Evolutionary conservation across 176 grass and related monocot species (phyloP), one percentile per base, ranked within the genome.

Genomic region (Zoysia japonica): DNA sequence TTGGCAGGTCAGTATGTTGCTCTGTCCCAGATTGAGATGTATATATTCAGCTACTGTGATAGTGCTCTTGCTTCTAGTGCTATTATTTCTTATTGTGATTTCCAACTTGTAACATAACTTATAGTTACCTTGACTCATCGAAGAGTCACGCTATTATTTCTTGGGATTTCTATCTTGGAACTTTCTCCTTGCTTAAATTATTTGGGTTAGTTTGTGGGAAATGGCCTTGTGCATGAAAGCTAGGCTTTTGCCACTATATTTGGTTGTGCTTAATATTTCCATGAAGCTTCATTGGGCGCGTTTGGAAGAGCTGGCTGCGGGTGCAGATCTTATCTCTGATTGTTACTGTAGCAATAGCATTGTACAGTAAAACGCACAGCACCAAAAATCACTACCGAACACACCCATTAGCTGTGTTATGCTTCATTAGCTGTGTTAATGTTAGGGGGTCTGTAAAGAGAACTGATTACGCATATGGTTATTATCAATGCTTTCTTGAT

Each of bases 1-100:
- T 99, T 82, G 96, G 96, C 79, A 99, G 96, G 96, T 99, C 38
- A 50, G 82, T 90, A 67, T 7, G 19, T 76, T 68, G 55, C 46
- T 74, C 45, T 82, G 41, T 65, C 72, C 71, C 28, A 70, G 53
- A 50, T 68, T 43, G 56, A 35, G 51, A 42, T 80, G 76, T 59
- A 57, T 76, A 46, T 74, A 72, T 51, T 11, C 1, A 28, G 17
- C 69, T 49, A 48, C 63, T 28, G 19, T 69, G 55, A 7, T 54
- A 14, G 2, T 72, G 47, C 11, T 70, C 5, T 1, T 72, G 48
- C 55, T 66, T 74, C 12, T 85, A 9, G 5, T 63, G 35, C 40
- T 78, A 19, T 41, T 16, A 46, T 59, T 77, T 80, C 38, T 44
- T n/a, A 42, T 57, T 75, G 55, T 35, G 45, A 54, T 48, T 42